A percentile compares a stretch with the other conserved stretches of the same genome.
These are phyloP conservation scores for Phaffia rhodozyma DNA, from an alignment of 1,284 basidiomycete species.

Conservation along the genomic window DNA sequence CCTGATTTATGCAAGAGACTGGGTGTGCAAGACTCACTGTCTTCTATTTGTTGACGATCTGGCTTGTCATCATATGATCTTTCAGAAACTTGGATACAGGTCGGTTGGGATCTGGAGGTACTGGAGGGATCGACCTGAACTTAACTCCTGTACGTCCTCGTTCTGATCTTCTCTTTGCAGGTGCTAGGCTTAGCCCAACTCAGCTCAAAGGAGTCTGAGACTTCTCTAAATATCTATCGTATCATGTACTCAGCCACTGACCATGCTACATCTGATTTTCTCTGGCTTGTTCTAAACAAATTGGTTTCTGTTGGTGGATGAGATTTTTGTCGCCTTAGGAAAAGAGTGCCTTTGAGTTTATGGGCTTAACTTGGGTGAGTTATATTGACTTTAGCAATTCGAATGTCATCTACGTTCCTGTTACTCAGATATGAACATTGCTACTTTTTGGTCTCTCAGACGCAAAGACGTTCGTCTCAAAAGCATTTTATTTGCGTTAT, in stretches of 20 bases:
- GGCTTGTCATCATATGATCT: not conserved
- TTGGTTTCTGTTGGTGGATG: not conserved
- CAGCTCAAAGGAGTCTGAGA: not conserved
- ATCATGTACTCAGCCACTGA: not conserved
- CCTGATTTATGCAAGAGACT: too few species aligned
- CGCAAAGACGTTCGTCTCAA: too few species aligned
- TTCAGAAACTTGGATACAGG: slow-evolving; percentile 9
- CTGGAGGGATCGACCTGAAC: slow-evolving; percentile 4
- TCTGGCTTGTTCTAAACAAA: too few species aligned
- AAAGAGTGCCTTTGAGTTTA: slow-evolving; percentile 18
- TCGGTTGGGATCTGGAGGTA: slow-evolving; percentile 1
- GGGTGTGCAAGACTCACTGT: too few species aligned
- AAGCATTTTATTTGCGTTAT: too few species aligned
- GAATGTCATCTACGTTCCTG: too few species aligned
- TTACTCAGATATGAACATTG: too few species aligned
- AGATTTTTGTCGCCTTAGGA: not conserved
- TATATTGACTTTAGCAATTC: too few species aligned
- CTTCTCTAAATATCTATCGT: too few species aligned
- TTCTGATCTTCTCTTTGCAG: not conserved
- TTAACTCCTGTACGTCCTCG: not conserved
- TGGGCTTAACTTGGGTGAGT: slow-evolving; percentile 11
- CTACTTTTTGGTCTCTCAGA: too few species aligned
- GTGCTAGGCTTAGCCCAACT: too few species aligned
- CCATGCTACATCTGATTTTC: not conserved
- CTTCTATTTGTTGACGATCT: too few species aligned